Percentiles rank a stretch among this genome's conserved stretches.
These are phyloP conservation scores for Mycena capillaripes DNA, from an alignment of 768 basidiomycete species.

Conservation along the genomic window DNA sequence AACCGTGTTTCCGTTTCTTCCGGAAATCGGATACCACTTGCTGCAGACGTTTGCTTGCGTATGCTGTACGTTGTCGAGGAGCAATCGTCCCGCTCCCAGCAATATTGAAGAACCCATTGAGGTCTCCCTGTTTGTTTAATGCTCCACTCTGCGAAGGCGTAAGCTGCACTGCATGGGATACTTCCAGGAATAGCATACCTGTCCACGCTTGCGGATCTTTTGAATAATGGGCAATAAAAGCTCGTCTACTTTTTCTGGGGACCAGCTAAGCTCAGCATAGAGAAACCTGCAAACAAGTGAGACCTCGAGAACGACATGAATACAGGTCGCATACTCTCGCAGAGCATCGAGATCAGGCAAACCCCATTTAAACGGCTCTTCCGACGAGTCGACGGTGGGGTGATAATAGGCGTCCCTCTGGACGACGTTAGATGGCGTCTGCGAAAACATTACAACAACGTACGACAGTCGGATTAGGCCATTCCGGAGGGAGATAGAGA, in stretches of 20 bases:
- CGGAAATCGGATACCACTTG: constrained; percentile 88
- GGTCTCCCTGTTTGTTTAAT: constrained; percentile 81
- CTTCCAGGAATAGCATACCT: constrained; percentile 58
- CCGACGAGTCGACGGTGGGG: constrained; percentile 90
- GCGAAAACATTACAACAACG: constrained; percentile 43
- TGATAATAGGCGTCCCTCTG: constrained; percentile 95
- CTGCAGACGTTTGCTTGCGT: constrained; percentile 89
- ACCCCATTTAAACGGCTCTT: constrained; percentile 97
- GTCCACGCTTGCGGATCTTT: constrained; percentile 85
- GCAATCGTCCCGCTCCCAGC: constrained; percentile 78
- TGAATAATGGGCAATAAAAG: constrained; percentile 93
- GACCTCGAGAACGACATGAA: constrained; percentile 13
- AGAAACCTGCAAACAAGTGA: constrained; percentile 66
- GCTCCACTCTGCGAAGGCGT: constrained; percentile 63
- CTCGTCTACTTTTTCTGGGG: constrained; percentile 87
- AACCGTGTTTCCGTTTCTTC: constrained; percentile 61
- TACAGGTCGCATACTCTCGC: constrained; percentile 67
- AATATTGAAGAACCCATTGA: constrained; percentile 83
- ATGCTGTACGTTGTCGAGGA: constrained; percentile 85
- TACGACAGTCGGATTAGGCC: constrained; percentile 95
- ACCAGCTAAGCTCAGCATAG: constrained; percentile 86
- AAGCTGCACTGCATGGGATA: neutral
- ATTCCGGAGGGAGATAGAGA: constrained; percentile 84
- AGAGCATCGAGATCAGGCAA: constrained; percentile 96
- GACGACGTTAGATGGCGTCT: neutral